Evolutionary conservation across 352 stramenopile species (phyloP).

Genomic region (Pythium phragmitis): DNA sequence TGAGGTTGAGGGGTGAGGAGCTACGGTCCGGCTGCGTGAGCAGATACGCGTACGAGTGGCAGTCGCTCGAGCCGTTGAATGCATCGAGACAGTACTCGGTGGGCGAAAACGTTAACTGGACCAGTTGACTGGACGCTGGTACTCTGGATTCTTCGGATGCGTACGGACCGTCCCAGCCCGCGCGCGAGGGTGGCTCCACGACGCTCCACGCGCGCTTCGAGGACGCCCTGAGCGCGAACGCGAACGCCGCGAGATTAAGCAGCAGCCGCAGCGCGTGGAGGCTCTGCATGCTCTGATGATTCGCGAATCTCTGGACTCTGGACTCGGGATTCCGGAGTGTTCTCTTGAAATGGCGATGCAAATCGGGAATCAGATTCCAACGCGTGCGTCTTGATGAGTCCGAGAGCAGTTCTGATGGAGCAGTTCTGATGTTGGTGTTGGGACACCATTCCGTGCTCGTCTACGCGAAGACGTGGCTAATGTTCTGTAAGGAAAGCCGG

Average conservation of each 20-base stretch:
- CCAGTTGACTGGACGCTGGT: not conserved
- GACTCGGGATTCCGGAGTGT: not conserved
- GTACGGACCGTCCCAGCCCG: not conserved
- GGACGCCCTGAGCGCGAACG: slow-evolving; percentile 13
- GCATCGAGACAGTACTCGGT: slow-evolving; percentile 44
- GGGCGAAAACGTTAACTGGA: slow-evolving; percentile 41
- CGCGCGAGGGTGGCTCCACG: slow-evolving; percentile 7
- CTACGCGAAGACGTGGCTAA: not conserved
- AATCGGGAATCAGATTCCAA: slow-evolving; percentile 2
- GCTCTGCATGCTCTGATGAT: slow-evolving; percentile 15
- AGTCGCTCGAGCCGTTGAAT: slow-evolving; percentile 36
- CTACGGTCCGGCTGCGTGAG: slow-evolving; percentile 24
- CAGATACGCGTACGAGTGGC: slow-evolving; percentile 41
- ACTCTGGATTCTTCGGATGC: not conserved
- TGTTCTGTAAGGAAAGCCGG: slow-evolving; percentile 1
- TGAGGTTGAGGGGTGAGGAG: not conserved
- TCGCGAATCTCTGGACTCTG: not conserved
- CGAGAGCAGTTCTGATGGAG: not conserved
- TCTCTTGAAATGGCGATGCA: not conserved
- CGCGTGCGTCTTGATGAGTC: not conserved
- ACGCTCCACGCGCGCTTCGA: slow-evolving; percentile 21
- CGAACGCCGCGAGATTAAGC: slow-evolving; percentile 21
- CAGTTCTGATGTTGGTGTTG: too few relatives aligned
- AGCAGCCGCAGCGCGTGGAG: slow-evolving; percentile 18
- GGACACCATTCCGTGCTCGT: not conserved